Percentiles rank a stretch among this genome's conserved stretches.
These are phyloP conservation scores for Metschnikowia similis DNA, from an alignment of 805 yeast species.

Conservation along the genomic window DNA sequence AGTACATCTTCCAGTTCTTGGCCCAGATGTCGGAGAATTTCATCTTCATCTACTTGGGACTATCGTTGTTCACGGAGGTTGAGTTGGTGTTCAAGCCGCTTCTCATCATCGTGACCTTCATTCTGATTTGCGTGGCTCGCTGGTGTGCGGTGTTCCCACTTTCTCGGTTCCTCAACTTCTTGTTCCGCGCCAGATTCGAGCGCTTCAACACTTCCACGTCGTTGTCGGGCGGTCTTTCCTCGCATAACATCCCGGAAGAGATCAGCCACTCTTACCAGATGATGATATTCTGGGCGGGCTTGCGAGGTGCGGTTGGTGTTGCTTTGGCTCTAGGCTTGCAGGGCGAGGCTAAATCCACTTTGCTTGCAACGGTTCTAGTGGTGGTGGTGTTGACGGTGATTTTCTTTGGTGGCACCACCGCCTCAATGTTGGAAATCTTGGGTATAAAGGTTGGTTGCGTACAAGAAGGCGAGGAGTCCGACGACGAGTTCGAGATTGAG, in stretches of 20 bases:
- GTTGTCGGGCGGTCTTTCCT: constrained; percentile 37
- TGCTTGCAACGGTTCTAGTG: constrained; percentile 91
- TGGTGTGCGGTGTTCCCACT: constrained; percentile 98
- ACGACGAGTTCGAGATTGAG: constrained; percentile 94
- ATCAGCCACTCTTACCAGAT: constrained; percentile 93
- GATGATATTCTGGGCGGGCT: constrained; percentile 99
- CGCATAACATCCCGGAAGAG: constrained; percentile 64
- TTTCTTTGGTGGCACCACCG: constrained; percentile 96
- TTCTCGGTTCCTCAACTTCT: constrained; percentile 77
- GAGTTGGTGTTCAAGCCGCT: constrained; percentile 92
- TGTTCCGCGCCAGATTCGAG: constrained; percentile 56
- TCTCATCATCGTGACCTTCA: constrained; percentile 82
- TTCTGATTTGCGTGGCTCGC: constrained; percentile 89
- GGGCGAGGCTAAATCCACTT: constrained; percentile 85
- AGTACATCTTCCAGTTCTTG: constrained; percentile 86
- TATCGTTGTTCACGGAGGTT: constrained; percentile 93
- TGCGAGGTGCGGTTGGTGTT: constrained; percentile 98
- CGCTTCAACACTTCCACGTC: constrained; percentile 26
- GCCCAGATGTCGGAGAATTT: constrained; percentile 97
- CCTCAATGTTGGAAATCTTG: constrained; percentile 93
- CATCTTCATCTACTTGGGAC: constrained; percentile 90
- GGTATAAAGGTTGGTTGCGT: constrained; percentile 90
- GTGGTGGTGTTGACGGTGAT: constrained; percentile 96
- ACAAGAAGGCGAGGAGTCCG: constrained; percentile 68
- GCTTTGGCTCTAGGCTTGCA: constrained; percentile 97